Base-by-base conservation (phyloP, 257 asterid species). In the Solanum etuberosum region DNA sequence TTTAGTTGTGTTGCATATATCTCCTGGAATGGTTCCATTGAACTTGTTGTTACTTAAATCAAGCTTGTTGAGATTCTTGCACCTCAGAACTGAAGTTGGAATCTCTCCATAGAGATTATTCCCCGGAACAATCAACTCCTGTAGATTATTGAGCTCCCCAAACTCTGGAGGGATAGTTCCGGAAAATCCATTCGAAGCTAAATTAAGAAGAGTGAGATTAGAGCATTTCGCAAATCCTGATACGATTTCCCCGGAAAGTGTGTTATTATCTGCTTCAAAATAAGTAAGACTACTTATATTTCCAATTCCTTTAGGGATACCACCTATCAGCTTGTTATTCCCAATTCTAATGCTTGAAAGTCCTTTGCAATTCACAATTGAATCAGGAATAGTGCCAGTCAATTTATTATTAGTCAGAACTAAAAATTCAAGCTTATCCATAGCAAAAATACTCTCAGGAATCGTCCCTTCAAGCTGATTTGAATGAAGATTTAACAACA, bases 281-380 rank as follows among this genome's bases (percentile, higher is more conserved):
- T 97, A 97, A 35, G 98, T 88, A 82, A 97, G 98, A 92, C 99
- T 90, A 80, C 95, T 93, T 32, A 97, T 83, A 84, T 97, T 92
- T 38, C 99, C 99, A 86, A 97, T 91, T 42, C 91, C 94, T 84
- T 82, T 91, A 23, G 99, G 99, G 89, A 96, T 92, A 78, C 77
- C 90, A n/a, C 99, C 99, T 31, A 89, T 90, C 90, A 97, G 87
- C 85, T 87, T 88, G 91, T 97, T 97, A 78, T 97, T 86, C 85
- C 99, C 99, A 48, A 97, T 94, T 89, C 99, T 89, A 86, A 97
- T 86, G 85, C 92, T 97, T 3, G 98, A 94, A 82, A 97, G 98
- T 83, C 91, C 92, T 86, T 46, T 92, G 74, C 99, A 97, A 2
- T 89, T 92, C 74, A 98, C 99, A 70, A 96, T 92, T 7, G 93